Conservation (phyloP, 345 rosid species). For the Gossypium australe region DNA sequence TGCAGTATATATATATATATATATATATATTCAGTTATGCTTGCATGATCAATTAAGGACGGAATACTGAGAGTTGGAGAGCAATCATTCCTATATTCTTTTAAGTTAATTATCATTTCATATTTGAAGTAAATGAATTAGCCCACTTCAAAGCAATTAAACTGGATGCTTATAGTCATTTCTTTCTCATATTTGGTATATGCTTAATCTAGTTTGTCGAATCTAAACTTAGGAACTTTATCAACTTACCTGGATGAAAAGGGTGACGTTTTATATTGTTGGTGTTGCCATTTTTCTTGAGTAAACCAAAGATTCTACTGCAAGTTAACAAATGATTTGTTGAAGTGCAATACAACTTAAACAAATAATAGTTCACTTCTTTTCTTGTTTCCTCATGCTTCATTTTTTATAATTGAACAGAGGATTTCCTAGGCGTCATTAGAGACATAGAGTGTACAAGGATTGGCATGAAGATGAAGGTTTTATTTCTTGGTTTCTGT, state of each 20-base stretch:
- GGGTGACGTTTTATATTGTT: neutral
- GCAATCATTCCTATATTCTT: neutral
- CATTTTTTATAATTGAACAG: neutral
- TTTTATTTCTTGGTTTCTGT: neutral
- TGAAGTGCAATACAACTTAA: neutral
- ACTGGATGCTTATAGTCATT: neutral
- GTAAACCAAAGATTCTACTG: neutral
- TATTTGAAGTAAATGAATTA: neutral
- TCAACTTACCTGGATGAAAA: neutral
- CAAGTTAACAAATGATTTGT: neutral
- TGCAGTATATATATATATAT: neutral
- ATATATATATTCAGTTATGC: neutral
- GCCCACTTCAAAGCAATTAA: neutral
- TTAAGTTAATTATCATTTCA: constrained; percentile 1
- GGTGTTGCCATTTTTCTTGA: neutral
- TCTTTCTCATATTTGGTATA: neutral
- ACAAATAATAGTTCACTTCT: neutral
- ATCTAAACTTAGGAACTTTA: neutral
- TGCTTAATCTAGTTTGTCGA: neutral
- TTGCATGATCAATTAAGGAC: neutral
- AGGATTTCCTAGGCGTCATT: neutral
- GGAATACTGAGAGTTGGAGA: neutral
- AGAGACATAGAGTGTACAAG: neutral
- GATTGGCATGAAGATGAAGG: neutral
- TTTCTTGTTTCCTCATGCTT: neutral